phyloP scores from a whole-genome alignment of 129 eudicot species.

The Pittosporum tobira region DNA sequence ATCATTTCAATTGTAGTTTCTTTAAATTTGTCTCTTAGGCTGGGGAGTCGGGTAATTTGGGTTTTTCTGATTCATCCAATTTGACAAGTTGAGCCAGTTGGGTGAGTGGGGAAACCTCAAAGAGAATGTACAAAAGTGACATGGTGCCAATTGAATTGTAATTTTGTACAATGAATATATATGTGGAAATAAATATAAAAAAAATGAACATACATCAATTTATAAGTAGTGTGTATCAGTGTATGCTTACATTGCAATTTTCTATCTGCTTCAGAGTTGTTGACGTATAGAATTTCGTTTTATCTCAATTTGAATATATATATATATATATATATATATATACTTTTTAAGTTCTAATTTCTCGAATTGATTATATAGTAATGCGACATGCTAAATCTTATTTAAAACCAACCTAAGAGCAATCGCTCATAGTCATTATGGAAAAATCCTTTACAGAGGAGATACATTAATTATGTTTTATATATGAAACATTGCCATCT shows the following conservation, averaged over 20 bases:
- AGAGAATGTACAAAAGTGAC: slow-evolving; percentile 2
- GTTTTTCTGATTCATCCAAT: neutral
- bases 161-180: slow-evolving; percentile 6
- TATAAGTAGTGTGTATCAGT: no score
- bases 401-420: no score
- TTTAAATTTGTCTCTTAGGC: neutral
- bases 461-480: no score
- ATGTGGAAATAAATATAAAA: slow-evolving; percentile 7
- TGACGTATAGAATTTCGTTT: neutral
- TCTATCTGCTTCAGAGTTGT: no score
- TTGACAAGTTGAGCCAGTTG: neutral
- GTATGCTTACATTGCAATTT: neutral
- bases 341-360: no score
- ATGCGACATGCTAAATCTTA: no score
- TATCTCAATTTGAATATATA: no score
- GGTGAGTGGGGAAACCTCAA: neutral
- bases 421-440: no score
- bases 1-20: neutral
- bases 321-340: no score
- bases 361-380: no score
- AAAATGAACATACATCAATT: slow-evolving; percentile 7
- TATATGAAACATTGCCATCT: no score
- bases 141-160: slow-evolving; percentile 1
- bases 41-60: neutral
- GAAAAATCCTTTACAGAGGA: no score